phyloP scores from a whole-genome alignment of 2,329 filamentous ascomycete species.

The Dothideomycetes sp. region DNA sequence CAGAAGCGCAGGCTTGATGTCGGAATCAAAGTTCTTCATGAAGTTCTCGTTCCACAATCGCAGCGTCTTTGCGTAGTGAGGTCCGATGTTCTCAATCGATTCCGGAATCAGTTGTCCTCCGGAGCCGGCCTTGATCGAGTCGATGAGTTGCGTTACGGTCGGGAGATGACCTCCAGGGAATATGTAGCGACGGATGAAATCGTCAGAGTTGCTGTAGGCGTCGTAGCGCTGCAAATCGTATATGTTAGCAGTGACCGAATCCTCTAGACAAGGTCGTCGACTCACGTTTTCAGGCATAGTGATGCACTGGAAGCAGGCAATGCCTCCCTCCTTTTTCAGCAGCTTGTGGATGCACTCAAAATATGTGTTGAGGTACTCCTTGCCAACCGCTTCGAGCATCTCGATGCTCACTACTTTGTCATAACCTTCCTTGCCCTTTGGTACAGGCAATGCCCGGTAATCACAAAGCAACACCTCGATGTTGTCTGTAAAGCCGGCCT shows the following conservation, averaged over 20 bases:
- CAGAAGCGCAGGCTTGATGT: slow-evolving; percentile 50
- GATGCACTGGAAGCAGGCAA: slow-evolving; percentile 66
- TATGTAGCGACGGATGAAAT: slow-evolving; percentile 69
- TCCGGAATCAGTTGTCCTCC: slow-evolving; percentile 54
- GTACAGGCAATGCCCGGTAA: slow-evolving; percentile 51
- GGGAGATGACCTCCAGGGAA: slow-evolving; percentile 68
- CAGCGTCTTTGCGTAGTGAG: slow-evolving; percentile 60
- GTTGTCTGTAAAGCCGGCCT: slow-evolving; percentile 46
- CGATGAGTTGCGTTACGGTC: slow-evolving; percentile 53
- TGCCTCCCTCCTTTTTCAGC: slow-evolving; percentile 53
- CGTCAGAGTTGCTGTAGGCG: slow-evolving; percentile 54
- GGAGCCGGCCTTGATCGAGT: slow-evolving; percentile 52
- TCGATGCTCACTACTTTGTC: slow-evolving; percentile 68
- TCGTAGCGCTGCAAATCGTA: slow-evolving; percentile 46
- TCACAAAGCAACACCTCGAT: slow-evolving; percentile 59
- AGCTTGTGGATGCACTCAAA: slow-evolving; percentile 53
- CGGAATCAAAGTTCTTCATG: slow-evolving; percentile 47
- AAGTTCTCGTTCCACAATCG: slow-evolving; percentile 60
- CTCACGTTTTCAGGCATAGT: slow-evolving; percentile 55
- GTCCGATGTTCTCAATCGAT: slow-evolving; percentile 59
- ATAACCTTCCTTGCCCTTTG: slow-evolving; percentile 38
- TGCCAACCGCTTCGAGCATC: slow-evolving; percentile 66
- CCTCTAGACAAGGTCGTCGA: no score
- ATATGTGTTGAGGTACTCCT: slow-evolving; percentile 56
- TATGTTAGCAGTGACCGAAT: no score